phyloP scores from a whole-genome alignment of 2,329 filamentous ascomycete genomes.

The Aspergillus ruber region DNA sequence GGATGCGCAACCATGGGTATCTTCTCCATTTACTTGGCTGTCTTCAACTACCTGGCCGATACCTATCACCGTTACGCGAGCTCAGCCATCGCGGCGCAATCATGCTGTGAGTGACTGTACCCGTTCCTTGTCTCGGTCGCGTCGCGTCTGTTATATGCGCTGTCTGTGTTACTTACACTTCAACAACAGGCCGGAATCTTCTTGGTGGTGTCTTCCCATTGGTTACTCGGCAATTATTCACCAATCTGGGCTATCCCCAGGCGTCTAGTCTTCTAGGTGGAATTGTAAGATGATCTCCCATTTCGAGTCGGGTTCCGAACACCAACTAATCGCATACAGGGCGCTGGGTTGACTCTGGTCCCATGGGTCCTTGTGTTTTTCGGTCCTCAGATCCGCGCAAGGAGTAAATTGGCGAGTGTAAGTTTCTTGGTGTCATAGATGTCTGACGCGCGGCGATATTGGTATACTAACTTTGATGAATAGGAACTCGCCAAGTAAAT shows the following conservation, averaged over 20 bases:
- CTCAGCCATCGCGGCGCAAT: constrained; percentile 79
- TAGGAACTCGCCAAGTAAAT: no score
- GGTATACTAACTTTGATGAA: no score
- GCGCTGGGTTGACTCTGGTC: constrained; percentile 62
- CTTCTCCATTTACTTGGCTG: constrained; percentile 76
- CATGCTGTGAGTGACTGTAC: constrained; percentile 60
- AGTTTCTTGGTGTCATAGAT: constrained; percentile 17
- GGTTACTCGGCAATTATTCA: constrained; percentile 67
- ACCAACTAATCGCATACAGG: constrained; percentile 23
- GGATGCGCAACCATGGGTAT: constrained; percentile 76
- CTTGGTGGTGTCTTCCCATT: constrained; percentile 76
- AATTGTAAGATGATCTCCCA: constrained; percentile 44
- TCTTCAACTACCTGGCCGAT: constrained; percentile 90
- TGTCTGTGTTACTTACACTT: neutral
- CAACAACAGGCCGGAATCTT: constrained; percentile 58
- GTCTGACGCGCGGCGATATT: no score
- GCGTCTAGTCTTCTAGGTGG: constrained; percentile 72
- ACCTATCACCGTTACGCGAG: constrained; percentile 79
- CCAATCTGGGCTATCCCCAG: constrained; percentile 60
- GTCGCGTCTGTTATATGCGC: neutral
- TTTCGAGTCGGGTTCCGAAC: neutral
- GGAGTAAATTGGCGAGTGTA: constrained; percentile 69
- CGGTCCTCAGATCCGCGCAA: constrained; percentile 66
- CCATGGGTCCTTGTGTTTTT: constrained; percentile 80
- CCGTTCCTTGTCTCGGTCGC: neutral